phyloP scores from a whole-genome alignment of 140 eudicot species.

The Bidens hawaiensis region DNA sequence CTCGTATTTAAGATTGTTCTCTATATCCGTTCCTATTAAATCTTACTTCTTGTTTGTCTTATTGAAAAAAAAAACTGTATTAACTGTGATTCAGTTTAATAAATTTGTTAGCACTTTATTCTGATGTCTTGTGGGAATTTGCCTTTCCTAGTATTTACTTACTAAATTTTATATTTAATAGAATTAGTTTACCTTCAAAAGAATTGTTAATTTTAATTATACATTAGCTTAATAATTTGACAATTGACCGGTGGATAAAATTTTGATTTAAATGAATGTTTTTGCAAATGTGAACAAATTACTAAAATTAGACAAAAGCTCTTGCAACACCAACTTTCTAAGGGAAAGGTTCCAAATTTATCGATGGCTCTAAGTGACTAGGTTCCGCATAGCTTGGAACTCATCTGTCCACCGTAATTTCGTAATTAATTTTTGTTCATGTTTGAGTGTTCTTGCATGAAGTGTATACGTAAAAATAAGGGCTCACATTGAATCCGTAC shows the following conservation, averaged over 20 bases:
- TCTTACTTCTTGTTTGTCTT: no score
- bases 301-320: background rate
- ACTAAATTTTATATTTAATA: no score
- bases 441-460: background rate
- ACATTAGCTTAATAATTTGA: background rate
- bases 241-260: background rate
- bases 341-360: slow-evolving; percentile 1
- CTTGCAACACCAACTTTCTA: background rate
- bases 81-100: background rate
- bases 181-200: no score
- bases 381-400: slow-evolving; percentile 10
- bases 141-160: no score
- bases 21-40: no score
- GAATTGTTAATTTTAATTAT: background rate
- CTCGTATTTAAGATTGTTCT: no score
- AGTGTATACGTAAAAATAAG: background rate
- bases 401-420: slow-evolving; percentile 4
- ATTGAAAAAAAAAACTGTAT: no score
- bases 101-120: background rate
- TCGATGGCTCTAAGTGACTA: slow-evolving; percentile 5
- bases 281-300: background rate
- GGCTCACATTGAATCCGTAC: background rate
- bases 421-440: background rate
- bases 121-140: background rate
- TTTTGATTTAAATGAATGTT: background rate